Base-by-base conservation (phyloP, 176 grass and related monocot genomes). In the Carex myosuroides region DNA sequence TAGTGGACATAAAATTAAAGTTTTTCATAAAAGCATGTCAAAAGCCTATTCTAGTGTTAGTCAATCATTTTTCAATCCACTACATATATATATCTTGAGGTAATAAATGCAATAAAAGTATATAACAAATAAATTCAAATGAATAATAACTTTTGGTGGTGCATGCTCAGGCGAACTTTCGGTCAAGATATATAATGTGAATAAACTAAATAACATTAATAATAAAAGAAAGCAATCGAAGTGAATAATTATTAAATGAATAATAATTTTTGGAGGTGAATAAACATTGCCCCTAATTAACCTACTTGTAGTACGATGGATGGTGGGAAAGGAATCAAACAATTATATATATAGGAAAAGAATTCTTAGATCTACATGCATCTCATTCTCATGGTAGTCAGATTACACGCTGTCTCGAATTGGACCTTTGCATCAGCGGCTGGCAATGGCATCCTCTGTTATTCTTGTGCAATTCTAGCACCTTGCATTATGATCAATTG, bases 401-500 rank as follows among this genome's bases (percentile, higher is more conserved):
- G 29, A 85, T 85, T 69, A 57, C 83, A 85, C 48, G 60, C 83
- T 85, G 54, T 84, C 33, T 16, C n/a, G 67, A 82, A 82, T 82
- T 66, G 80, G 37, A 82, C 10, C 53, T 82, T 82, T 50, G 60
- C 61, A 66, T 53, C 13, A 50, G n/a, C 50, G 7, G 21, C 29
- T 64, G 7, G 21, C 18, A 82, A 1, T 64, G 7, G 21, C 18
- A 82, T 82, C 8, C 39, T 65, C 80, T 82, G 80, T 50, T 67
- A 82, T 67, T 8, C 21, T 41, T 30, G 13, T 64, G 33, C 0
- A 67, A 55, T 76, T 82, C 61, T 82, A 82, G 22, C 5, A 13
- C 53, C 1, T 44, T 64, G 80, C 37, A 66, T 66, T 81, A 33
- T 26, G 0, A 26, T 26, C 26, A 26, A 81, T 81, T 62, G 41